A percentile compares a stretch with the other conserved stretches of the same genome.
These are phyloP conservation scores for Candida arabinofermentans DNA, from an alignment of 805 yeast genomes.

Conservation along the genomic window DNA sequence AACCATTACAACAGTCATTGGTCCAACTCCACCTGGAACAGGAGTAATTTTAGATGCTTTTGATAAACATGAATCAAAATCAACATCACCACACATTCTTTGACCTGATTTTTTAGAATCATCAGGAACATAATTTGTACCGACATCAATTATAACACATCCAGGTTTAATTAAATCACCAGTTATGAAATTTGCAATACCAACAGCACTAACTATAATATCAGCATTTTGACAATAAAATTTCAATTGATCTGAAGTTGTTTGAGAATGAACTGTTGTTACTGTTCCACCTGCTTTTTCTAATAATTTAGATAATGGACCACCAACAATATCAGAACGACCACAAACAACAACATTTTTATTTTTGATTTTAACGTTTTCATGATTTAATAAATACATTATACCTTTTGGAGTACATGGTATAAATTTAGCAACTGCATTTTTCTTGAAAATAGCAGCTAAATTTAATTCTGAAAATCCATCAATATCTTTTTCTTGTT, in stretches of 20 bases:
- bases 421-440: conserved; percentile 75
- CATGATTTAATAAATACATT: conserved; percentile 69
- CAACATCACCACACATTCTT: conserved; percentile 93
- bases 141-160: conserved; percentile 88
- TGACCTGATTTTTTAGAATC: conserved; percentile 69
- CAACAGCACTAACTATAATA: conserved; percentile 88
- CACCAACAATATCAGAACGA: conserved; percentile 93
- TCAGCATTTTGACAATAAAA: conserved; percentile 64
- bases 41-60: conserved; percentile 80
- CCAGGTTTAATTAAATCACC: conserved; percentile 87
- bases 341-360: conserved; percentile 89
- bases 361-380: conserved; percentile 68
- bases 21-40: conserved; percentile 99
- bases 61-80: conserved; percentile 60
- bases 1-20: conserved; percentile 98
- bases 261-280: conserved; percentile 76
- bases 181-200: conserved; percentile 76
- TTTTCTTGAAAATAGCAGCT: conserved; percentile 85
- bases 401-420: conserved; percentile 98
- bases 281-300: conserved; percentile 83
- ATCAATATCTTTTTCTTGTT: conserved; percentile 84
- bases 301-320: conserved; percentile 83
- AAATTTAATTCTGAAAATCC: conserved; percentile 88
- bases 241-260: conserved; percentile 54
- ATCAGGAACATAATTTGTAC: conserved; percentile 86